These are phyloP conservation scores for Azolla pinnata DNA, from an alignment of 75 land plant genomes.

Conservation along the genomic window DNA sequence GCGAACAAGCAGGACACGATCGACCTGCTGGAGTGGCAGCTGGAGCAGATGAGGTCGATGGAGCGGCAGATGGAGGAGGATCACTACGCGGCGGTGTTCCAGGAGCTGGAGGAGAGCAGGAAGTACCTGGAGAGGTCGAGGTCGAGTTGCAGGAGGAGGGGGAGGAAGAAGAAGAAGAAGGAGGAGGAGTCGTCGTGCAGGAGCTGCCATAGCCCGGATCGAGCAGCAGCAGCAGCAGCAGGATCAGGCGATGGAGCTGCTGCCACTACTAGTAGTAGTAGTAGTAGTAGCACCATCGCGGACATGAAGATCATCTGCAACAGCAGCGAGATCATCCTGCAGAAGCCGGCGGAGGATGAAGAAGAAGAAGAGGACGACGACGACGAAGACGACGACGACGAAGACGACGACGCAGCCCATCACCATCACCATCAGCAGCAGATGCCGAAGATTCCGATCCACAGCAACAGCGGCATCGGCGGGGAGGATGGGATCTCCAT, in stretches of 20 bases:
- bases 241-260: too few species aligned
- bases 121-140: neutral
- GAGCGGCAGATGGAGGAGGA: constrained; percentile 5
- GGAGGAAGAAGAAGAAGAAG: neutral
- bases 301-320: too few species aligned
- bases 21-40: constrained; percentile 33
- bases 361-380: neutral
- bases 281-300: too few species aligned
- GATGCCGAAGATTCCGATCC: too few species aligned
- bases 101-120: neutral
- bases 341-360: neutral
- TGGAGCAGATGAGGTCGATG: constrained; percentile 22
- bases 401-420: neutral
- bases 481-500: neutral
- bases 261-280: too few species aligned
- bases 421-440: too few species aligned
- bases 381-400: neutral
- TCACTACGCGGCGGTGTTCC: neutral
- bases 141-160: neutral
- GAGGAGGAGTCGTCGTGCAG: neutral
- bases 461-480: neutral
- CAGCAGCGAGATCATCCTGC: neutral
- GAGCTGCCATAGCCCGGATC: too few species aligned
- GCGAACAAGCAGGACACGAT: constrained; percentile 31
- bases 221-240: too few species aligned